Percentiles rank a stretch among this genome's conserved stretches.
These are phyloP conservation scores for Colletotrichum sp. DNA, from an alignment of 2,329 filamentous ascomycete species.

Conservation along the genomic window DNA sequence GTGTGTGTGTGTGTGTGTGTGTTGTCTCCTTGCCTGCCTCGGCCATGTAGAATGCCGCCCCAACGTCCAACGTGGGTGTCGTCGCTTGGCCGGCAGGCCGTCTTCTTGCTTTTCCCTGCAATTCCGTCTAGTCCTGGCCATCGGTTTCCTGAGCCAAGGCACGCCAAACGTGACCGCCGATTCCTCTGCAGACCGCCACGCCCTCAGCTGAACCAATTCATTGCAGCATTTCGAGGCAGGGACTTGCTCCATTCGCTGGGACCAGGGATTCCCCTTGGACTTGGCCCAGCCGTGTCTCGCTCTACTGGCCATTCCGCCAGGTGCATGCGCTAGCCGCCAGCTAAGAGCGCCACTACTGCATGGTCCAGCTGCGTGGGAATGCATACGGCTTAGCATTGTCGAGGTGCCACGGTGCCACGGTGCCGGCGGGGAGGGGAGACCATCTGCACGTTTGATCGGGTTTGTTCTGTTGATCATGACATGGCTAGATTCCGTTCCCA, in stretches of 20 bases:
- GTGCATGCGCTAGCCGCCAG: slow-evolving; percentile 10
- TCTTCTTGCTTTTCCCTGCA: not conserved
- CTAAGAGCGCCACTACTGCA: slow-evolving; percentile 15
- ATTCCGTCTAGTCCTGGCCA: not conserved
- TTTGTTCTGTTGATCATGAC: not conserved
- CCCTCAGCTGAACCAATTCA: slow-evolving; percentile 16
- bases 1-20: not conserved
- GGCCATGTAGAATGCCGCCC: not conserved
- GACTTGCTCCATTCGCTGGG: not conserved
- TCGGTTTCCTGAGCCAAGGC: not conserved
- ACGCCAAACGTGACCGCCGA: not conserved
- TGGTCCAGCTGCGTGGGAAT: slow-evolving; percentile 15
- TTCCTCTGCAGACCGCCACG: slow-evolving; percentile 13
- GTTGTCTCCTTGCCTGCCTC: not conserved
- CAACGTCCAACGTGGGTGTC: not conserved
- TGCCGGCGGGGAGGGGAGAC: not conserved
- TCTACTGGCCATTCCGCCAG: not conserved
- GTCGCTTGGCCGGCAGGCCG: not conserved
- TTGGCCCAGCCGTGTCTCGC: slow-evolving; percentile 13
- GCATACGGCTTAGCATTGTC: slow-evolving; percentile 14
- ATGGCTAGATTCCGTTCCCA: not conserved
- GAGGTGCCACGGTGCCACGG: not conserved
- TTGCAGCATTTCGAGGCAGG: not conserved
- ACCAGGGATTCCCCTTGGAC: not conserved
- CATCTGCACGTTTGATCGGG: slow-evolving; percentile 2